These are phyloP conservation scores for Saccharomyces hybrid DNA, from an alignment of 1,139 yeast genomes.

Conservation along the genomic window DNA sequence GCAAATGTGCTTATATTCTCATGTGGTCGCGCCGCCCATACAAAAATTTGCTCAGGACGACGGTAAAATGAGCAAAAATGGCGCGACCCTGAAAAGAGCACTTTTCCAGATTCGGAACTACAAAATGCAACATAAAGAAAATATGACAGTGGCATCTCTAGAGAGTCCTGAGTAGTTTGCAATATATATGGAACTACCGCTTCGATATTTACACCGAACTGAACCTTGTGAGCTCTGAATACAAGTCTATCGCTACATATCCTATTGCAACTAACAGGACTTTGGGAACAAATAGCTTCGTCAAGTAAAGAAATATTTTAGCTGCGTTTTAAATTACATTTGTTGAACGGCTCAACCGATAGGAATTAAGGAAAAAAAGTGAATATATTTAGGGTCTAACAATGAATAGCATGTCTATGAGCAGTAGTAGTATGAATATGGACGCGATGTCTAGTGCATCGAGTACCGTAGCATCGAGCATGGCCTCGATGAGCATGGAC, in stretches of 20 bases:
- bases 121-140: neutral
- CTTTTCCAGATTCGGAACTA: neutral
- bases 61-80: conserved; percentile 1
- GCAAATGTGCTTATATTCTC: neutral
- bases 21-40: neutral
- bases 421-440: neutral
- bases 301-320: neutral
- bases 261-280: neutral
- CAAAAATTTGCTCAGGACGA: neutral
- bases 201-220: neutral
- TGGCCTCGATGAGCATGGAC: conserved; percentile 2
- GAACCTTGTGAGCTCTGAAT: neutral
- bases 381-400: neutral
- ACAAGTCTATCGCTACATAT: neutral
- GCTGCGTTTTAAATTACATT: neutral
- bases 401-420: neutral
- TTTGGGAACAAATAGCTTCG: neutral
- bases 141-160: neutral
- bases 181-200: neutral
- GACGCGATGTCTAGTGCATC: conserved; percentile 2
- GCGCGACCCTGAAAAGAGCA: neutral
- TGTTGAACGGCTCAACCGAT: neutral
- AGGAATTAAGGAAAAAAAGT: neutral
- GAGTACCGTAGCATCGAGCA: conserved; percentile 2
- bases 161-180: neutral